These are phyloP conservation scores for Colletotrichum lindemuthianum DNA, from an alignment of 2,329 filamentous ascomycete species.

Conservation along the genomic window DNA sequence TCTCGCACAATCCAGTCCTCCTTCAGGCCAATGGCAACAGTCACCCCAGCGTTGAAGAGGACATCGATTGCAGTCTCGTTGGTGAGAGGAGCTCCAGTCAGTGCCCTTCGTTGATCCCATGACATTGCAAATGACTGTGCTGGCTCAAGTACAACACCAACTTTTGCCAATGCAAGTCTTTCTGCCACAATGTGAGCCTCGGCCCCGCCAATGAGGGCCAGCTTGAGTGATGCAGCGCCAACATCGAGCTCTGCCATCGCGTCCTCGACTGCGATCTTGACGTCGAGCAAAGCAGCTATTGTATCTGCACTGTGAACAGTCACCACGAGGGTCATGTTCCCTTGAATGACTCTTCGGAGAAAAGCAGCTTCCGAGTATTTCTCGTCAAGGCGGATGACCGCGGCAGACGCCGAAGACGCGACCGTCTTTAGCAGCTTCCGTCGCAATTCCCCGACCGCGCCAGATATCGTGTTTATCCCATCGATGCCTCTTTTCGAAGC, in stretches of 20 bases:
- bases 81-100: constrained; percentile 72
- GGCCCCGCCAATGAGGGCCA: constrained; percentile 70
- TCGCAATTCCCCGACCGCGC: constrained; percentile 61
- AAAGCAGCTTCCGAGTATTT: constrained; percentile 59
- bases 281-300: constrained; percentile 65
- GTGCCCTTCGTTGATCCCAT: constrained; percentile 71
- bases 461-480: constrained; percentile 61
- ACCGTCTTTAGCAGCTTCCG: constrained; percentile 64
- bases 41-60: constrained; percentile 67
- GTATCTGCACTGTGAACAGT: constrained; percentile 71
- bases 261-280: constrained; percentile 66
- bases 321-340: constrained; percentile 63
- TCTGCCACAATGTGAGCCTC: constrained; percentile 69
- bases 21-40: constrained; percentile 65
- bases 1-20: constrained; percentile 73
- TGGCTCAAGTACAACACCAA: constrained; percentile 70
- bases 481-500: constrained; percentile 52
- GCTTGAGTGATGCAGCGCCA: constrained; percentile 47
- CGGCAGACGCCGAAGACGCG: constrained; percentile 45
- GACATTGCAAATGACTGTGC: constrained; percentile 62
- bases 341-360: constrained; percentile 63
- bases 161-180: constrained; percentile 64
- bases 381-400: constrained; percentile 49
- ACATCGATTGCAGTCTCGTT: constrained; percentile 70
- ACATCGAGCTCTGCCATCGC: constrained; percentile 40